Conservation (phyloP, 1,284 basidiomycete species). For the Sporisorium scitamineum region DNA sequence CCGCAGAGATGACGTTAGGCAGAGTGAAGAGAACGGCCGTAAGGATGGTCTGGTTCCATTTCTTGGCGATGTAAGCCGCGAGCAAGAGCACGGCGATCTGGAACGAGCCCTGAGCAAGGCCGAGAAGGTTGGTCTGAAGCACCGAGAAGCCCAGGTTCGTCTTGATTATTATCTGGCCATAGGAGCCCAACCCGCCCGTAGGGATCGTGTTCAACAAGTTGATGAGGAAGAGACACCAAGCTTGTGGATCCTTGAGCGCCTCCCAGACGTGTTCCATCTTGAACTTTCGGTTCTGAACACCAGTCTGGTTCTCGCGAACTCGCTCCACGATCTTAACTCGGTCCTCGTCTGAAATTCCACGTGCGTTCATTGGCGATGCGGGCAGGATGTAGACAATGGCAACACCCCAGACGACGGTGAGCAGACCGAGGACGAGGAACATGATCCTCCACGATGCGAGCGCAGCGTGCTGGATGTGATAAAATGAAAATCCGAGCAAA, state of each 20-base stretch:
- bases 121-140: slow-evolving; percentile 61
- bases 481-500: slow-evolving; percentile 65
- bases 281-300: slow-evolving; percentile 74
- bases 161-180: slow-evolving; percentile 72
- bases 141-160: slow-evolving; percentile 63
- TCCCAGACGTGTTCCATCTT: slow-evolving; percentile 73
- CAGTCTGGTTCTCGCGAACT: slow-evolving; percentile 73
- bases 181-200: slow-evolving; percentile 71
- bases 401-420: slow-evolving; percentile 46
- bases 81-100: slow-evolving; percentile 47
- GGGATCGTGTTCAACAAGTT: slow-evolving; percentile 75
- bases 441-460: slow-evolving; percentile 75
- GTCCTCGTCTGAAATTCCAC: slow-evolving; percentile 73
- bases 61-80: slow-evolving; percentile 37
- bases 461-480: slow-evolving; percentile 71
- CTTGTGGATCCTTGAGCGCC: slow-evolving; percentile 72
- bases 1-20: slow-evolving; percentile 56
- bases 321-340: slow-evolving; percentile 73
- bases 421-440: slow-evolving; percentile 67
- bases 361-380: slow-evolving; percentile 38
- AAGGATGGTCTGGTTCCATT: slow-evolving; percentile 63
- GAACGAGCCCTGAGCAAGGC: slow-evolving; percentile 56
- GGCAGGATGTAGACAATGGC: slow-evolving; percentile 65
- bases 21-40: slow-evolving; percentile 51
- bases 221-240: slow-evolving; percentile 64